Base-by-base conservation (phyloP, 2,329 filamentous ascomycete species). In the Neurospora crassa region DNA sequence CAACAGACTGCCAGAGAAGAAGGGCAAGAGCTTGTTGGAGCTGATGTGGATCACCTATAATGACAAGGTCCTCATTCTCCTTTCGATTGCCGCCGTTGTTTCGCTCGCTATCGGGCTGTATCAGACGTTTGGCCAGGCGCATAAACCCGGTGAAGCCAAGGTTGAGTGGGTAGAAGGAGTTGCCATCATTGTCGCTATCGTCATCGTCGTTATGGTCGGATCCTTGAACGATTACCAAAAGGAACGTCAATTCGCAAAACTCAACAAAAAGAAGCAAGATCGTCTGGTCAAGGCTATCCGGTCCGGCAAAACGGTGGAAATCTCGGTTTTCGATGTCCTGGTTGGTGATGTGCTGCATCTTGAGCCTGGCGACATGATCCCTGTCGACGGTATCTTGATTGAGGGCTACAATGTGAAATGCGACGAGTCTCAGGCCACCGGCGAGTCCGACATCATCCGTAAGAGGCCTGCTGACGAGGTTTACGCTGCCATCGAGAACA, bases 21-120 rank as follows among this genome's bases (percentile, higher is more conserved):
- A 93, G 81, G 87, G 90, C 67, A 94, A 93, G 82, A 90, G 84
- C 74, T 85, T 94, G 53, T 83, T 92, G 67, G 83, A 92, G 77
- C 83, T 94, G 59, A 91, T 92, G 80, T 94, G 91, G 91, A 91
- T 94, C 76, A 92, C 92, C 0, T 93, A 93, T 79, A 92, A 94
- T 81, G 92, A 94, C 84, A 94, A 94, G 79, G 90, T 94, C 3
- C 82, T 94, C 67, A 91, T 93, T 72, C 83, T 93, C 6, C 83
- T 93, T 70, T 91, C 90, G 0, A 83, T 87, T 68, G 92, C 92
- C 63, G 92, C 92, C 3, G 84, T 89, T 45, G 88, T 94, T 68
- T 93, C 91, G 67, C 84, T 94, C 63, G 90, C 89, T 5, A 86
- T 94, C 59, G 92, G 92, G 68, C 83, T 94, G 0, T 94, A 93